phyloP scores from a whole-genome alignment of 2,329 filamentous ascomycete genomes.

The Diaporthe amygdali region DNA sequence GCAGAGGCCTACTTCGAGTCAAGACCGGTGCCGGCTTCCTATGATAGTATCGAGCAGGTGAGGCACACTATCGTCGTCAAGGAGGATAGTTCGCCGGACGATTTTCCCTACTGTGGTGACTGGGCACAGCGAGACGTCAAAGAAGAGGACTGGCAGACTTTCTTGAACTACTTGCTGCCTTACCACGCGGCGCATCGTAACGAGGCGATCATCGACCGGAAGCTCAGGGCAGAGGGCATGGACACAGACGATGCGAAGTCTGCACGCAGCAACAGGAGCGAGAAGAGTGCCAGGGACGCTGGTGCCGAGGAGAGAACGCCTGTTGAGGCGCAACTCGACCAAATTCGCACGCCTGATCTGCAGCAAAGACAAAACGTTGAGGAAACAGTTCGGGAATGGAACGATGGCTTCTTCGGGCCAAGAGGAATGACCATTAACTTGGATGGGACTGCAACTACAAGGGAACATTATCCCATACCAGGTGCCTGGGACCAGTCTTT shows the following conservation, averaged over 20 bases:
- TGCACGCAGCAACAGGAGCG: neutral
- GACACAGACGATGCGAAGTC: conserved; percentile 33
- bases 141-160: conserved; percentile 63
- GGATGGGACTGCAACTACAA: conserved; percentile 24
- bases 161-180: conserved; percentile 61
- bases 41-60: conserved; percentile 24
- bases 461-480: conserved; percentile 32
- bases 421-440: conserved; percentile 51
- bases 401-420: conserved; percentile 59
- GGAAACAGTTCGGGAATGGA: conserved; percentile 58
- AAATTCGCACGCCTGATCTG: conserved; percentile 36
- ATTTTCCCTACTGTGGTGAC: conserved; percentile 48
- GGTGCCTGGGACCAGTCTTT: conserved; percentile 39
- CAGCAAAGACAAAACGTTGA: conserved; percentile 39
- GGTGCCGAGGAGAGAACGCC: conserved; percentile 33
- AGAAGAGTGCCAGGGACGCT: conserved; percentile 21
- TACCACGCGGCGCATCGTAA: conserved; percentile 50
- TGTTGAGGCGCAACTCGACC: conserved; percentile 48
- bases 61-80: conserved; percentile 42
- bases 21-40: conserved; percentile 37
- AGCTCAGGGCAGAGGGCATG: conserved; percentile 48
- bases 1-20: conserved; percentile 53
- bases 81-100: conserved; percentile 42
- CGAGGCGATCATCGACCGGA: conserved; percentile 53
- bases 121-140: conserved; percentile 50